These are phyloP conservation scores for Ophiostoma sp. DNA, from an alignment of 2,329 filamentous ascomycete genomes.

Conservation along the genomic window DNA sequence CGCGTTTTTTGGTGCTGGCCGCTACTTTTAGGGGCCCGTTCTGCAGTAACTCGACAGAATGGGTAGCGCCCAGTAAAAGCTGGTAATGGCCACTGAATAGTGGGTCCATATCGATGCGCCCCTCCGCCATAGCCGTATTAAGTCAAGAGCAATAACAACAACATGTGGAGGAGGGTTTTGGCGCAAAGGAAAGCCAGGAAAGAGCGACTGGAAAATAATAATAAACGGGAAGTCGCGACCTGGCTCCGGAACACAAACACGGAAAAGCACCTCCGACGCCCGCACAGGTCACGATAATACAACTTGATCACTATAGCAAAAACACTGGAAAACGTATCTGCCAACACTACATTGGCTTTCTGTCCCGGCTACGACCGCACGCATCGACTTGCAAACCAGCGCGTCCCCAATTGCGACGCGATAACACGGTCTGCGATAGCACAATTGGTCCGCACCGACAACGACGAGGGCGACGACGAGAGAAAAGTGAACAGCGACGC, in stretches of 20 bases:
- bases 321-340: background rate
- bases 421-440: background rate
- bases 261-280: constrained; percentile 10
- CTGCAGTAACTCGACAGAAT: background rate
- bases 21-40: constrained; percentile 3
- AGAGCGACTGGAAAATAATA: constrained; percentile 6
- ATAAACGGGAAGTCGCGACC: constrained; percentile 11
- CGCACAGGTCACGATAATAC: background rate
- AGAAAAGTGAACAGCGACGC: background rate
- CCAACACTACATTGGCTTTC: background rate
- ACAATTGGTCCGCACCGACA: background rate
- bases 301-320: background rate
- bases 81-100: background rate
- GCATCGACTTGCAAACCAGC: background rate
- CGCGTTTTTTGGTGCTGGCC: constrained; percentile 19
- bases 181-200: constrained; percentile 10
- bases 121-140: background rate
- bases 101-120: background rate
- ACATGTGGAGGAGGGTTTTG: constrained; percentile 2
- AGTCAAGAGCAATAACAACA: constrained; percentile 5
- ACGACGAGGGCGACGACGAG: background rate
- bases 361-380: background rate
- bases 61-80: background rate
- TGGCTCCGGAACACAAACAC: background rate
- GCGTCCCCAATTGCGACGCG: constrained; percentile 4